A percentile compares a stretch with the other conserved stretches of the same genome.
phyloP scores from a whole-genome alignment of 2,329 filamentous ascomycete species.

The Penicillium occitanis region DNA sequence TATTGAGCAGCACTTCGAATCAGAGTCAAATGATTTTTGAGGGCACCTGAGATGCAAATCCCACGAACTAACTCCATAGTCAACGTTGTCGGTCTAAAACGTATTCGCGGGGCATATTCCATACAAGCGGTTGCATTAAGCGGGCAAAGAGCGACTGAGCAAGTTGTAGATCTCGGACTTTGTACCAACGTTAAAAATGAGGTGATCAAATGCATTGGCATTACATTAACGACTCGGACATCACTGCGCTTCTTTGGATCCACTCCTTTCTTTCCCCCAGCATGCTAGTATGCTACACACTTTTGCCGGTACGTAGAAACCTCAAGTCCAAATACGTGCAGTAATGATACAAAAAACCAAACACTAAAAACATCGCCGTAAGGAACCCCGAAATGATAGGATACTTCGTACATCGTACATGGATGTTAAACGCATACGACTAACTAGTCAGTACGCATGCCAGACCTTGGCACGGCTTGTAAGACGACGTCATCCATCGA shows the following conservation, averaged over 20 bases:
- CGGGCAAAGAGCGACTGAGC: background rate
- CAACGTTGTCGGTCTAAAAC: background rate
- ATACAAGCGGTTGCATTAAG: background rate
- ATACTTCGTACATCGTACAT: background rate
- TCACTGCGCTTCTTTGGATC: background rate
- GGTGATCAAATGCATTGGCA: background rate
- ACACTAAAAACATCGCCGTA: background rate
- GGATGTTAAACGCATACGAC: background rate
- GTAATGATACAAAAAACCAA: background rate
- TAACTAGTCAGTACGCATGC: background rate
- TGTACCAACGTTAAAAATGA: background rate
- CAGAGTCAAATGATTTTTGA: background rate
- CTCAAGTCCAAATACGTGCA: background rate
- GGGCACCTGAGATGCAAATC: background rate
- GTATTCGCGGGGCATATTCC: background rate
- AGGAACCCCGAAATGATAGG: background rate
- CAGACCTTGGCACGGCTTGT: background rate
- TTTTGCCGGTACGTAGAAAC: background rate
- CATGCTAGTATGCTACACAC: background rate
- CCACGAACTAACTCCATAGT: no score
- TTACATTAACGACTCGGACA: background rate
- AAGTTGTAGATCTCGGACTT: background rate
- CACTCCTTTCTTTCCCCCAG: background rate
- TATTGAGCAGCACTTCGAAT: background rate
- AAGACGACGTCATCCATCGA: conserved; percentile 1